Percentiles rank a stretch among this genome's conserved stretches.
Conservation (phyloP, 2,329 filamentous ascomycete genomes). For the Knufia fluminis region DNA sequence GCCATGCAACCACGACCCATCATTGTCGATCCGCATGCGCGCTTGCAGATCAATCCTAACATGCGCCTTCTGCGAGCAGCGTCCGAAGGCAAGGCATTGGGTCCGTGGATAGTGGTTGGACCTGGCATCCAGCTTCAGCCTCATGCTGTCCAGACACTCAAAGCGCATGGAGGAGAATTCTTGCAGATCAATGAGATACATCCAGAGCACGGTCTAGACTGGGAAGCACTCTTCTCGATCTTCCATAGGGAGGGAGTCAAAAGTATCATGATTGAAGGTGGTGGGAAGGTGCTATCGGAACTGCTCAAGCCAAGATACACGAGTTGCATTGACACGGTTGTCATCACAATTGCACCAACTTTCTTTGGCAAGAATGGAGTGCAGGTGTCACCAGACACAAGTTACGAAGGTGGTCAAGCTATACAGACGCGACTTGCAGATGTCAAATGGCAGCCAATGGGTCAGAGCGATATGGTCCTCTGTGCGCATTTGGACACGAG, state of each 20-base stretch:
- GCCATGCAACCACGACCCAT: constrained; percentile 67
- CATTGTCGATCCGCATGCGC: constrained; percentile 66
- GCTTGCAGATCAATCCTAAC: constrained; percentile 55
- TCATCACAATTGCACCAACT: constrained; percentile 80
- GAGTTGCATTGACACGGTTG: constrained; percentile 62
- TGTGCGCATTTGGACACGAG: constrained; percentile 51
- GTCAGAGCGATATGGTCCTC: constrained; percentile 66
- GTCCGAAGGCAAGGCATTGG: constrained; percentile 55
- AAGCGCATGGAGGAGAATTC: constrained; percentile 39
- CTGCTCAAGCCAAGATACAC: constrained; percentile 57
- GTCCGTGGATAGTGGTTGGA: constrained; percentile 61
- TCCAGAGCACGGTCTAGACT: constrained; percentile 34
- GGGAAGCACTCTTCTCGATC: constrained; percentile 53
- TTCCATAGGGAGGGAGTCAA: constrained; percentile 52
- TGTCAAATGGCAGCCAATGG: constrained; percentile 67
- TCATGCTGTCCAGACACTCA: constrained; percentile 37
- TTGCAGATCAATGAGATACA: constrained; percentile 28
- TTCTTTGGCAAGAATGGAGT: constrained; percentile 84
- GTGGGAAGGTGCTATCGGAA: constrained; percentile 71
- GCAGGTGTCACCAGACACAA: constrained; percentile 57
- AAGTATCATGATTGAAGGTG: constrained; percentile 90
- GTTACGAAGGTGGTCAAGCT: constrained; percentile 43
- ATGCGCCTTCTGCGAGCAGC: constrained; percentile 61
- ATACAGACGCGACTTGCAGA: constrained; percentile 54
- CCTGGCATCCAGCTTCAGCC: constrained; percentile 37